phyloP scores from a whole-genome alignment of 2,329 filamentous ascomycete species.

The Colletotrichum spinosum region DNA sequence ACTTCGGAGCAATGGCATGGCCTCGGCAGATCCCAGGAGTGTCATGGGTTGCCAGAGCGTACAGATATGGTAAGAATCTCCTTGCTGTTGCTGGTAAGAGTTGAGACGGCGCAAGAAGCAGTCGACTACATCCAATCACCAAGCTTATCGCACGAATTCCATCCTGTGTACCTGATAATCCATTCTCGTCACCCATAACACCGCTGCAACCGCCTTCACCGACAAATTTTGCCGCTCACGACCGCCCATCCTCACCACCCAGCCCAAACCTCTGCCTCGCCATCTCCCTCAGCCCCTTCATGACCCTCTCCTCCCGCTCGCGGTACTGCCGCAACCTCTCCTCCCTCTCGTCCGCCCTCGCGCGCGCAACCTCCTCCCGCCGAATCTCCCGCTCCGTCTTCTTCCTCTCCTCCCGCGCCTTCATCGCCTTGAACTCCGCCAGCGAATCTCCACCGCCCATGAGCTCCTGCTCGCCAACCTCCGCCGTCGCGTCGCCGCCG shows the following conservation, averaged over 20 bases:
- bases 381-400: constrained; percentile 88
- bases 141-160: no score
- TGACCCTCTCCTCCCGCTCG: constrained; percentile 85
- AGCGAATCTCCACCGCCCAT: constrained; percentile 77
- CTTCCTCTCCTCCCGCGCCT: constrained; percentile 74
- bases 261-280: constrained; percentile 83
- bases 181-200: no score
- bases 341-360: constrained; percentile 82
- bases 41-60: no score
- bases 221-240: no score
- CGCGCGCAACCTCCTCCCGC: constrained; percentile 82
- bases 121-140: no score
- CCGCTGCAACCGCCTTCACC: no score
- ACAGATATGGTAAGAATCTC: no score
- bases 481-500: constrained; percentile 45
- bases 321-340: constrained; percentile 77
- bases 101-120: no score
- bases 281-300: constrained; percentile 82
- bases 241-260: neutral
- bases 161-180: no score
- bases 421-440: constrained; percentile 76
- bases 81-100: no score
- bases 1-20: no score
- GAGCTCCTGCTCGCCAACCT: constrained; percentile 78
- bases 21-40: no score